Base-by-base conservation (phyloP, 164 flowering plant genomes). In the Platanus orientalis region DNA sequence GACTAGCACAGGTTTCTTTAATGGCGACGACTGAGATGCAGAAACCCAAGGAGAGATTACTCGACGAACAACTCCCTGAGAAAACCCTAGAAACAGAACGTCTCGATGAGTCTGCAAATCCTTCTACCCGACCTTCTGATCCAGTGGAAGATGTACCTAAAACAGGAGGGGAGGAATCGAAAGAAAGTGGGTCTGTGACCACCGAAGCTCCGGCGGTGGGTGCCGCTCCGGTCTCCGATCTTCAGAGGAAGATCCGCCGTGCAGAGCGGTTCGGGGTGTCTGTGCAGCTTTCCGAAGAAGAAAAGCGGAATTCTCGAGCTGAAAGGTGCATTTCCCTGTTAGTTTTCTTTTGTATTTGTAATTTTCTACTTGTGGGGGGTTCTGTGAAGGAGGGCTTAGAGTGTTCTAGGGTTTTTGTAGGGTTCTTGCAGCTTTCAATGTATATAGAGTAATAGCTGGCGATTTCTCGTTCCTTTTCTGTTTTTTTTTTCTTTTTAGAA, bases 221-320 rank as follows among this genome's bases (percentile, higher is more conserved):
- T 1, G 19, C 56, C 34, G 62, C 7, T 5, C 52, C 73, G 2
- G 63, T 19, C 19, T 63, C 71, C 21, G 76, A 69, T 64, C 57
- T 65, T 51, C 63, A 74, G 73, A 80, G 75, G 77, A 79, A 79
- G 73, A 48, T 65, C 29, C 71, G 61, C 44, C 68, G 83, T 16
- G 83, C 83, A 6, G 83, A 77, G 70, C 72, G 83, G 12, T 80
- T 80, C 34, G 83, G 80, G 30, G 54, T 75, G 69, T 76, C 80
- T 11, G 75, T 80, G 6, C 77, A 75, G 53, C 60, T 80, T 3
- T 75, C 83, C 2, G 83, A 80, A 42, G 58, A 62, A 20, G 83
- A 77, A 63, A 80, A 80, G 68, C 70, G 80, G 21, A 73, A 63
- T 52, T 70, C 80, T 55, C 70, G 83, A 24, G 79, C 83, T 13